Conservation (phyloP, 768 basidiomycete species). For the Lentinula sp. region DNA sequence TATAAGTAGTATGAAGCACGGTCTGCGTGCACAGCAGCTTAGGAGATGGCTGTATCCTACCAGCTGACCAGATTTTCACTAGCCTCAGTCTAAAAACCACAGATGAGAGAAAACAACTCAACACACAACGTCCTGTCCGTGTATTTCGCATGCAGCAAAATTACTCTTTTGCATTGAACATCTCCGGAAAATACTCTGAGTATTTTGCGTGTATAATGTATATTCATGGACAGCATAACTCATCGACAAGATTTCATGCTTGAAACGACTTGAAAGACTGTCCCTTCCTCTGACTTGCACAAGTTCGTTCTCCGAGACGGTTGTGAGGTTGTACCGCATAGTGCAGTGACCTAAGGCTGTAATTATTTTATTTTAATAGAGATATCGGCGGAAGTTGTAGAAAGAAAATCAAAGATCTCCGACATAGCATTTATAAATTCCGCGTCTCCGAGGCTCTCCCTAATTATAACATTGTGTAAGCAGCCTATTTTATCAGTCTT, state of each 20-base stretch:
- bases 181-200: no score
- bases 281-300: no score
- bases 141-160: not conserved
- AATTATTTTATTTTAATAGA: not conserved
- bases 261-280: no score
- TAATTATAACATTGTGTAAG: not conserved
- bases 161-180: not conserved
- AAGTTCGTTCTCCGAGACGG: not conserved
- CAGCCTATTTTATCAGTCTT: conserved; percentile 1
- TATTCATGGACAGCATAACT: no score
- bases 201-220: no score
- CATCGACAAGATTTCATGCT: no score
- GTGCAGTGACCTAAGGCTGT: not conserved
- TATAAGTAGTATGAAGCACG: no score
- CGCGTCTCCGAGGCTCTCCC: conserved; percentile 1
- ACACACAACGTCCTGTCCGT: not conserved
- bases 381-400: conserved; percentile 1
- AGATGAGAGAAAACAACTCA: not conserved
- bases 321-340: not conserved
- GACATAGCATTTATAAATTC: not conserved
- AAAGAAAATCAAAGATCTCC: not conserved
- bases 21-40: no score
- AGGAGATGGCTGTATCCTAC: no score
- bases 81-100: not conserved
- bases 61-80: no score